Conservation (phyloP, 768 basidiomycete genomes). For the Phanerodontia chrysosporium region DNA sequence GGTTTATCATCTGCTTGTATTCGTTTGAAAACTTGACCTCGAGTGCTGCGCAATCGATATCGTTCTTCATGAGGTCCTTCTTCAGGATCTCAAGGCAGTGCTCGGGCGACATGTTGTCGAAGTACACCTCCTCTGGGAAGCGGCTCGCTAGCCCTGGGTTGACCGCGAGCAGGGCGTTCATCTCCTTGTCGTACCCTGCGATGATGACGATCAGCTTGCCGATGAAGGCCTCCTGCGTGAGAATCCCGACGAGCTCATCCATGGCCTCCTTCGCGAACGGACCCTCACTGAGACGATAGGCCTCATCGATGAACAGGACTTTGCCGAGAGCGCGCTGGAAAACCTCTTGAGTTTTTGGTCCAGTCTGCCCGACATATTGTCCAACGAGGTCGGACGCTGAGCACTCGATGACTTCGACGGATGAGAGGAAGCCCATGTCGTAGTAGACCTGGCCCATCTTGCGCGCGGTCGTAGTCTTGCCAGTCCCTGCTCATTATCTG, state of each 20-base stretch:
- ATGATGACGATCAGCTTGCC: conserved; percentile 62
- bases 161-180: conserved; percentile 54
- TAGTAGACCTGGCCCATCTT: conserved; percentile 62
- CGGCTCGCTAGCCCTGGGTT: conserved; percentile 66
- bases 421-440: conserved; percentile 50
- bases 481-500: conserved; percentile 40
- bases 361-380: conserved; percentile 68
- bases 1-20: conserved; percentile 33
- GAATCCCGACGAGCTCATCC: conserved; percentile 61
- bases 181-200: conserved; percentile 67
- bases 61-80: conserved; percentile 42
- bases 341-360: conserved; percentile 55
- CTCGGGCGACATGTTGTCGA: conserved; percentile 45
- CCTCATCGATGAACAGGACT: conserved; percentile 71
- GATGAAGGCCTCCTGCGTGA: conserved; percentile 55
- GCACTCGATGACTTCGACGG: conserved; percentile 56
- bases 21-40: conserved; percentile 25
- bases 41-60: conserved; percentile 35
- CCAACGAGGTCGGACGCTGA: conserved; percentile 69
- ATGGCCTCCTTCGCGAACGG: conserved; percentile 68
- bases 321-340: conserved; percentile 64
- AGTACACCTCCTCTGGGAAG: conserved; percentile 57
- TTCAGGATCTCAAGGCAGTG: conserved; percentile 47
- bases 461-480: conserved; percentile 59
- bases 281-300: conserved; percentile 58